Conservation (phyloP, 1,139 yeast genomes). For the Zygoascus meyerae region DNA sequence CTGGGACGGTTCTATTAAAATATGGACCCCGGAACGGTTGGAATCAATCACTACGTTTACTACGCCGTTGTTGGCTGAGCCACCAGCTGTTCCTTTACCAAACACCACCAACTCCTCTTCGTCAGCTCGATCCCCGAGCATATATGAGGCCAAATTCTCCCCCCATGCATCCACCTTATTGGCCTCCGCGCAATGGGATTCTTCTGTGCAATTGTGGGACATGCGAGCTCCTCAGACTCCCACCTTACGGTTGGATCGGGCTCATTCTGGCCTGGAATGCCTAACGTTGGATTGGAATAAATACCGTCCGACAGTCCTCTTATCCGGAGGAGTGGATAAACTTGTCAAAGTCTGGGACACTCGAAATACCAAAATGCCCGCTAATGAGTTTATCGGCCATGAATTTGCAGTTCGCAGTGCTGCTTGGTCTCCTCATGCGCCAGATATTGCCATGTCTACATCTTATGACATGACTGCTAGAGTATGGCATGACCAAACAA, state of each 20-base stretch:
- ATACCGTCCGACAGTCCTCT: conserved; percentile 69
- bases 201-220: conserved; percentile 80
- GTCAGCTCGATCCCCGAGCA: conserved; percentile 23
- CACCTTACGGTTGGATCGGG: conserved; percentile 32
- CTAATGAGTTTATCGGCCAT: conserved; percentile 79
- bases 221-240: conserved; percentile 61
- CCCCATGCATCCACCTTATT: conserved; percentile 76
- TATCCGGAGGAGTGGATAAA: conserved; percentile 88
- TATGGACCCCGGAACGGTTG: conserved; percentile 61
- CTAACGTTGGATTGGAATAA: conserved; percentile 86
- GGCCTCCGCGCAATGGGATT: conserved; percentile 74
- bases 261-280: conserved; percentile 78
- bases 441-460: conserved; percentile 63
- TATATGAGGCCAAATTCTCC: conserved; percentile 75
- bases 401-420: conserved; percentile 81
- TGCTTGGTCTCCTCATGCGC: conserved; percentile 83
- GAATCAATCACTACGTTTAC: conserved; percentile 55
- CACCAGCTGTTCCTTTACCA: not conserved
- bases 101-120: not conserved
- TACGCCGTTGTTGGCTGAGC: conserved; percentile 13
- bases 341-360: conserved; percentile 82
- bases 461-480: conserved; percentile 92
- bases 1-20: conserved; percentile 87
- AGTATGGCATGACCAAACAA: conserved; percentile 73
- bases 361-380: conserved; percentile 63